Evolutionary conservation across 306 rosid species (phyloP).

Genomic region (Amphicarpaea edgeworthii): DNA sequence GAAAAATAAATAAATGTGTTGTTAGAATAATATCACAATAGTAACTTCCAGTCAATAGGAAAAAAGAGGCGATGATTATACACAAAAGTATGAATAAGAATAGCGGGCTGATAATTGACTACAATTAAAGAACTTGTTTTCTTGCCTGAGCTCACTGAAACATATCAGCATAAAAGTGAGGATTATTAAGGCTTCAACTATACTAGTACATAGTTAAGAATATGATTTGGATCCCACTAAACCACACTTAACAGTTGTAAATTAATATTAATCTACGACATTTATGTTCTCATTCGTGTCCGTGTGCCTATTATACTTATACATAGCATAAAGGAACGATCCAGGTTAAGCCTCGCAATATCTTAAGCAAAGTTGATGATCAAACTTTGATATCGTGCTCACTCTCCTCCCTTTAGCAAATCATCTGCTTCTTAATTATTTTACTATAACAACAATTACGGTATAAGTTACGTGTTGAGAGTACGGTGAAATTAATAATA

Average conservation of each 20-base stretch:
- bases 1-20: too few relatives aligned
- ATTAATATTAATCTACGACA: neutral
- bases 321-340: slow-evolving; percentile 39
- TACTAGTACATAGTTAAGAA: slow-evolving; percentile 16
- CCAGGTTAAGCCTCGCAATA: neutral
- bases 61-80: neutral
- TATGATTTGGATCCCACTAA: slow-evolving; percentile 21
- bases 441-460: neutral
- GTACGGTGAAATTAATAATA: neutral
- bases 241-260: slow-evolving; percentile 22
- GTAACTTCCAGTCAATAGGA: neutral
- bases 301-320: too few relatives aligned
- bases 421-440: too few relatives aligned
- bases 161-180: slow-evolving; percentile 17
- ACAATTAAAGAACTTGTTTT: neutral
- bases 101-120: neutral
- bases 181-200: slow-evolving; percentile 1
- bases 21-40: neutral
- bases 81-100: neutral
- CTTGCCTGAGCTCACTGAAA: neutral
- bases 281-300: slow-evolving; percentile 30
- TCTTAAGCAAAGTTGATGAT: slow-evolving; percentile 1
- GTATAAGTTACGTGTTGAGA: neutral
- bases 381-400: slow-evolving; percentile 1
- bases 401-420: too few relatives aligned